These are phyloP conservation scores for Linum trigynum DNA, from an alignment of 345 rosid genomes.

Conservation along the genomic window DNA sequence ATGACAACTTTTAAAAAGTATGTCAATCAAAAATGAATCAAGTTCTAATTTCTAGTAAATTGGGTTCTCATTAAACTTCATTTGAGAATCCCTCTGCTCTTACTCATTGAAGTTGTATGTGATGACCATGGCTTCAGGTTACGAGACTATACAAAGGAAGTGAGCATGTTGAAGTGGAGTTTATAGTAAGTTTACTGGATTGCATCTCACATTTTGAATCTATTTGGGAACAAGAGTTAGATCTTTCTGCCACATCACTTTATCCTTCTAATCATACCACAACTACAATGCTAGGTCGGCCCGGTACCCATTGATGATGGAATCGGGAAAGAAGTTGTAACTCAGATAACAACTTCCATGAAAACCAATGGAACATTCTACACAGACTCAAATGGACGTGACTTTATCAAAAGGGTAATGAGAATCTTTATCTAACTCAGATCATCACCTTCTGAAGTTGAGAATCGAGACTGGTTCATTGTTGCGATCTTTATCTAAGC, in stretches of 20 bases:
- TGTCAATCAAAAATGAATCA: conserved; percentile 4
- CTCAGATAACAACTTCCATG: conserved; percentile 61
- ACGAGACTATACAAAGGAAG: conserved; percentile 80
- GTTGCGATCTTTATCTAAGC: conserved; percentile 5
- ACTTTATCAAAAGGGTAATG: conserved; percentile 45
- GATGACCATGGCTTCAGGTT: conserved; percentile 27
- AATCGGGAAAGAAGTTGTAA: conserved; percentile 70
- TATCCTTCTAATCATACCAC: neutral
- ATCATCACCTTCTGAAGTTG: neutral
- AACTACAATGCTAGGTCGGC: conserved; percentile 48
- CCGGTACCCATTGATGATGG: conserved; percentile 88
- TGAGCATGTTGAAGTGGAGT: conserved; percentile 87
- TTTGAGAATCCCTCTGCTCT: conserved; percentile 6
- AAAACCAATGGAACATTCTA: conserved; percentile 74
- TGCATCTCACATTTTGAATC: conserved; percentile 15
- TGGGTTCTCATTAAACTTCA: neutral
- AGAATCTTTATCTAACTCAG: neutral
- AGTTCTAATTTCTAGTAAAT: neutral
- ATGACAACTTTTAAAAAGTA: neutral
- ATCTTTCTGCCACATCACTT: neutral
- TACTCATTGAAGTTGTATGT: neutral
- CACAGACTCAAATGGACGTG: conserved; percentile 92
- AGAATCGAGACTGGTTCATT: neutral
- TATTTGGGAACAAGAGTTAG: neutral
- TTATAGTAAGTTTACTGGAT: conserved; percentile 50